These are phyloP conservation scores for Beauveria brongniartii DNA, from an alignment of 2,329 filamentous ascomycete genomes.

Conservation along the genomic window DNA sequence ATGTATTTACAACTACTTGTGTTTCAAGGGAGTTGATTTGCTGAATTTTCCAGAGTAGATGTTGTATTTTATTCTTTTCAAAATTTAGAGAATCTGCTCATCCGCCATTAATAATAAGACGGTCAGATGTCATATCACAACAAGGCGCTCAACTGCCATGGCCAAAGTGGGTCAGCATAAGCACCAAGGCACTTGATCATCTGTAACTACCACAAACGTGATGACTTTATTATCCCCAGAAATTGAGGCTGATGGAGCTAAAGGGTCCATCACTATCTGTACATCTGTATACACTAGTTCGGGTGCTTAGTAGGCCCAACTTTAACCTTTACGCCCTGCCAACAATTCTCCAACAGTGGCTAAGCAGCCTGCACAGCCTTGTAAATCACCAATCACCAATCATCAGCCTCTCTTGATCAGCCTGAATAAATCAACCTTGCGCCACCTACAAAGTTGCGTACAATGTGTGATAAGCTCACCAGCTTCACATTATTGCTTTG, in stretches of 20 bases:
- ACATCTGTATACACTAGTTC: no score
- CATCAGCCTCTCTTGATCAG: background rate
- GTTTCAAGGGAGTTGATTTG: no score
- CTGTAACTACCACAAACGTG: background rate
- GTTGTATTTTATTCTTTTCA: no score
- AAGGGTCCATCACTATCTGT: background rate
- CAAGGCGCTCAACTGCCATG: background rate
- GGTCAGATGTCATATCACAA: no score
- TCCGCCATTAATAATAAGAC: no score
- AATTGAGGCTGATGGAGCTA: background rate
- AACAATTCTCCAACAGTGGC: background rate
- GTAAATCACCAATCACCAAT: background rate
- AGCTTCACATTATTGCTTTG: background rate
- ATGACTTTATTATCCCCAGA: background rate
- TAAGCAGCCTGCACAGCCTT: background rate
- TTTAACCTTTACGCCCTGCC: background rate
- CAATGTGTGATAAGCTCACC: background rate
- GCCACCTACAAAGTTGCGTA: background rate
- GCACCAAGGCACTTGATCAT: background rate
- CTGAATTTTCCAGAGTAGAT: no score
- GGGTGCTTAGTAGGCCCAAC: background rate
- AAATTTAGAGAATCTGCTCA: no score
- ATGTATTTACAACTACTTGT: background rate
- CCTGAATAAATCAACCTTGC: background rate
- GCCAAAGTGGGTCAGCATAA: background rate